Conservation (phyloP, 2,329 filamentous ascomycete species). For the Byssothecium circinans region DNA sequence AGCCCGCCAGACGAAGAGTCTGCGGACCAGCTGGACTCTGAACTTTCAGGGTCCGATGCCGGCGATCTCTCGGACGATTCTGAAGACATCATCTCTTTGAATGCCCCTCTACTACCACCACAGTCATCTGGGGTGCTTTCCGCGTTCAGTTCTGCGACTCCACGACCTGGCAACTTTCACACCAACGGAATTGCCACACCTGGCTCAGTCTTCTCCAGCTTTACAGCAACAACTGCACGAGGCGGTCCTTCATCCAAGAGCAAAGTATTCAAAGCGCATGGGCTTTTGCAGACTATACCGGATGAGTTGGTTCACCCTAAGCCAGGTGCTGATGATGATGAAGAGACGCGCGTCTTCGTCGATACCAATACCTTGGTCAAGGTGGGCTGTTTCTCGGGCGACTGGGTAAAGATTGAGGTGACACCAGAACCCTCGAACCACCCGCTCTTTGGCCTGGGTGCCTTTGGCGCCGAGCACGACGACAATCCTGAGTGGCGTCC, state of each 20-base stretch:
- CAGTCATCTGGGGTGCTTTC: conserved; percentile 78
- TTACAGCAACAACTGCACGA: conserved; percentile 80
- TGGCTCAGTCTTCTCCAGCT: conserved; percentile 85
- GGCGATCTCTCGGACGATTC: conserved; percentile 87
- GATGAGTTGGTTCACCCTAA: conserved; percentile 82
- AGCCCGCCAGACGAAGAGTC: conserved; percentile 46
- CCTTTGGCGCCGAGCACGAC: conserved; percentile 64
- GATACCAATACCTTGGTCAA: conserved; percentile 83
- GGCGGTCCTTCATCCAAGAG: conserved; percentile 67
- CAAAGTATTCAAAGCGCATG: conserved; percentile 82
- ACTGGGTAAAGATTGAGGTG: conserved; percentile 87
- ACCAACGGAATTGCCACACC: conserved; percentile 78
- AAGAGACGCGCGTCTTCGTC: conserved; percentile 84
- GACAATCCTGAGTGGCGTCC: conserved; percentile 72
- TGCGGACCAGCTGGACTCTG: conserved; percentile 54
- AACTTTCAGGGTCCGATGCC: conserved; percentile 66
- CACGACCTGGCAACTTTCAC: conserved; percentile 70
- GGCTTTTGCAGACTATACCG: conserved; percentile 71
- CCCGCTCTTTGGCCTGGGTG: conserved; percentile 69
- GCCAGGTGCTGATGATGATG: conserved; percentile 80
- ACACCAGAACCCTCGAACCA: conserved; percentile 72
- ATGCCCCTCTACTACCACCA: conserved; percentile 76
- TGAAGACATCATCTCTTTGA: conserved; percentile 90
- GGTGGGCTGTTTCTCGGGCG: conserved; percentile 94
- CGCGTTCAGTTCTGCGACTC: conserved; percentile 77